Percentiles rank a stretch among this genome's conserved stretches.
These are phyloP conservation scores for Ganoderma meredithae DNA, from an alignment of 1,284 basidiomycete genomes.

Conservation along the genomic window DNA sequence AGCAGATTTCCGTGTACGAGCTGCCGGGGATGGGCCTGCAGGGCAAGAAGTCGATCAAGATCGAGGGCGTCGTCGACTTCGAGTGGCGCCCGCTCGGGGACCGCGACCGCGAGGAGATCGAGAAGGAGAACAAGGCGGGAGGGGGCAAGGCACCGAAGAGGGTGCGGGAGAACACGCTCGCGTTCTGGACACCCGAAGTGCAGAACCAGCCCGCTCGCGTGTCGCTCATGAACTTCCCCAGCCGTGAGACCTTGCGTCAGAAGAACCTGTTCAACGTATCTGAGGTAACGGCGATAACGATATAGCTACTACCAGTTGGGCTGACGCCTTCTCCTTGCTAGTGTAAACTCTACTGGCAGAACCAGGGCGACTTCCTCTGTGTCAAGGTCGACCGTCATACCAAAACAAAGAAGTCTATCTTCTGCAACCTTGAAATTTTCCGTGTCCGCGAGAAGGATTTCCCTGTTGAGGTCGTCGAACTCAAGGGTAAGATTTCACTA, in stretches of 20 bases:
- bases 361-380: constrained; percentile 98
- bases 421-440: constrained; percentile 99
- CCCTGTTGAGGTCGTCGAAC: constrained; percentile 97
- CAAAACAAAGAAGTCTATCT: constrained; percentile 99
- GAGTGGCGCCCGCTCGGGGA: constrained; percentile 98
- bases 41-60: constrained; percentile 98
- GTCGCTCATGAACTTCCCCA: constrained; percentile 90
- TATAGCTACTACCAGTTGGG: constrained; percentile 7
- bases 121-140: constrained; percentile 57
- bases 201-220: constrained; percentile 97
- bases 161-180: constrained; percentile 91
- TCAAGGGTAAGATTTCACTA: constrained; percentile 73
- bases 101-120: constrained; percentile 81
- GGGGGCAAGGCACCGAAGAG: constrained; percentile 53
- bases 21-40: constrained; percentile 94
- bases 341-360: constrained; percentile 99
- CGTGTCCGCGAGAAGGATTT: constrained; percentile 97
- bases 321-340: constrained; percentile 40
- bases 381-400: constrained; percentile 99
- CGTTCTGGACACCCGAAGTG: constrained; percentile 98
- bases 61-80: constrained; percentile 98
- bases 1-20: constrained; percentile 97
- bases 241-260: constrained; percentile 85
- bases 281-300: constrained; percentile 64
- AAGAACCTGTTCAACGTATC: constrained; percentile 99